Percentiles rank a stretch among this genome's conserved stretches.
Evolutionary conservation across 176 grass and related monocot genomes (phyloP).

Genomic region (Rhynchospora pubera): DNA sequence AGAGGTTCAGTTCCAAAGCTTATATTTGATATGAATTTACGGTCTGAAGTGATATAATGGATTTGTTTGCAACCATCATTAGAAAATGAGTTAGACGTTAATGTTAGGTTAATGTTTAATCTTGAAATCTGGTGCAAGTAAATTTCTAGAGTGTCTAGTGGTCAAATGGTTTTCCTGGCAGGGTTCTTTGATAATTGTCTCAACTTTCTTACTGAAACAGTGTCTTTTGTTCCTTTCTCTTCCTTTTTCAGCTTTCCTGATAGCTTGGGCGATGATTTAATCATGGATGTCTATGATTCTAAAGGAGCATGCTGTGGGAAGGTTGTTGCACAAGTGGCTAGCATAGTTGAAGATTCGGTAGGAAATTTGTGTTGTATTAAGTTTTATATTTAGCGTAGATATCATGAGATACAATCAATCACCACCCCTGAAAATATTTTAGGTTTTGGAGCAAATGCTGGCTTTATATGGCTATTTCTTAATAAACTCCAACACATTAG

Average conservation of each 20-base stretch:
- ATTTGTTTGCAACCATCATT: neutral
- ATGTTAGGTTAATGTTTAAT: neutral
- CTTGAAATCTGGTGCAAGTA: neutral
- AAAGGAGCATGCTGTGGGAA: conserved; percentile 70
- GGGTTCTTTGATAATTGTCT: neutral
- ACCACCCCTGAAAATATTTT: neutral
- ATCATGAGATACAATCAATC: conserved; percentile 16
- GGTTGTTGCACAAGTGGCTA: conserved; percentile 87
- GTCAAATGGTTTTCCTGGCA: neutral
- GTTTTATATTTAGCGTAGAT: no score
- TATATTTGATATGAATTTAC: no score
- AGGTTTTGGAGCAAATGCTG: conserved; percentile 5
- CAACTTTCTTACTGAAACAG: neutral
- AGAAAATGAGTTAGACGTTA: neutral
- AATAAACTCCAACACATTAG: neutral
- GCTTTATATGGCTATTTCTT: conserved; percentile 10
- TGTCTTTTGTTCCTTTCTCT: conserved; percentile 16
- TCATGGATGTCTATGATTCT: conserved; percentile 86
- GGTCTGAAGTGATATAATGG: neutral
- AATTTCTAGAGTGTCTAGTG: neutral
- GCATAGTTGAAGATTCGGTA: conserved; percentile 85
- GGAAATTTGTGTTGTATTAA: conserved; percentile 16
- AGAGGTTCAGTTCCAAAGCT: no score
- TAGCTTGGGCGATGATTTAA: conserved; percentile 95
- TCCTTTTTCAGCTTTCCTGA: conserved; percentile 90